phyloP scores from a whole-genome alignment of 768 basidiomycete species.

The Suillus decipiens region DNA sequence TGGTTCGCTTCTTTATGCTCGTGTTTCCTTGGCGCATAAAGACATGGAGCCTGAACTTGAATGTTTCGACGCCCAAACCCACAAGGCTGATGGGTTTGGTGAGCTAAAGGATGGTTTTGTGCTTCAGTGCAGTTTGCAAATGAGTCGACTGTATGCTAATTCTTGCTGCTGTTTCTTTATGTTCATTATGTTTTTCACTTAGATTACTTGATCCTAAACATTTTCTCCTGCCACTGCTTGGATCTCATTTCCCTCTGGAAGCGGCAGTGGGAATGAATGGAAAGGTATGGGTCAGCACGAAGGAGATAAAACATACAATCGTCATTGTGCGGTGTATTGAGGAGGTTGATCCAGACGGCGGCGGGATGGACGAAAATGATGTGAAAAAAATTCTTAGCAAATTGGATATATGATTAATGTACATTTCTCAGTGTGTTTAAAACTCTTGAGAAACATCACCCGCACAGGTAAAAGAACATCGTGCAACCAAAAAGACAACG shows the following conservation, averaged over 20 bases:
- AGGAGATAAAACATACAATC: slow-evolving; percentile 73
- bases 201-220: slow-evolving; percentile 82
- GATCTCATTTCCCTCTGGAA: slow-evolving; percentile 83
- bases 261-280: slow-evolving; percentile 91
- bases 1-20: slow-evolving; percentile 87
- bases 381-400: slow-evolving; percentile 54
- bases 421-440: neutral
- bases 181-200: slow-evolving; percentile 13
- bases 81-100: slow-evolving; percentile 91
- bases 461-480: slow-evolving; percentile 1
- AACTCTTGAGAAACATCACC: neutral
- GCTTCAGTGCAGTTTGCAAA: slow-evolving; percentile 75
- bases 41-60: slow-evolving; percentile 99
- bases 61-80: slow-evolving; percentile 92
- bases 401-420: slow-evolving; percentile 39
- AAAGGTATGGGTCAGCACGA: slow-evolving; percentile 84
- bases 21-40: slow-evolving; percentile 90
- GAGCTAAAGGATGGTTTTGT: slow-evolving; percentile 91
- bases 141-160: slow-evolving; percentile 77
- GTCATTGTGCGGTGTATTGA: slow-evolving; percentile 79
- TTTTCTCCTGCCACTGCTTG: slow-evolving; percentile 80
- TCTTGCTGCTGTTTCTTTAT: slow-evolving; percentile 7
- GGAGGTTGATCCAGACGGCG: slow-evolving; percentile 74
- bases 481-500: slow-evolving; percentile 13
- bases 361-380: slow-evolving; percentile 54